Evolutionary conservation across 108 stramenopile species (phyloP).

Genomic region (Nitzschia inconspicua): DNA sequence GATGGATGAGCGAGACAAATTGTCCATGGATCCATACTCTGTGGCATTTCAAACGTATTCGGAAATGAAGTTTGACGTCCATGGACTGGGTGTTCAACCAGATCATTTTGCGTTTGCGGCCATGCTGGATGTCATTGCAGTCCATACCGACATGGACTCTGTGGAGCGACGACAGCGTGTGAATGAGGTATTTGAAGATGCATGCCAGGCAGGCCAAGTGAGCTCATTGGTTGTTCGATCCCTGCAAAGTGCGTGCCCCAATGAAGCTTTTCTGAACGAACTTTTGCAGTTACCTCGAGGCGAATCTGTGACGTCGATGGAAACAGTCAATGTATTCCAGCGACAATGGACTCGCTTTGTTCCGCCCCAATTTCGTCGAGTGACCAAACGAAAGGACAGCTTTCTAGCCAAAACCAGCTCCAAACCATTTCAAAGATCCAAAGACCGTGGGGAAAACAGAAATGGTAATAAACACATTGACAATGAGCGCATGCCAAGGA

Average conservation of each 20-base stretch:
- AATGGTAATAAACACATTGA: too few species aligned
- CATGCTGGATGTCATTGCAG: slow-evolving; percentile 33
- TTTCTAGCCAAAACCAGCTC: too few species aligned
- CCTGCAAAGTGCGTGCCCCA: slow-evolving; percentile 18
- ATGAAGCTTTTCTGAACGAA: slow-evolving; percentile 8
- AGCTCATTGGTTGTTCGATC: slow-evolving; percentile 35
- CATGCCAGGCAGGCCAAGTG: slow-evolving; percentile 35
- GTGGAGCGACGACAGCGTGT: slow-evolving; percentile 37
- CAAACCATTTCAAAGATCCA: too few species aligned
- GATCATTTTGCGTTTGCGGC: slow-evolving; percentile 43
- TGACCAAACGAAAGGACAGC: slow-evolving; percentile 1
- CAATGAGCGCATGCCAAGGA: too few species aligned
- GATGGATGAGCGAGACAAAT: slow-evolving; percentile 1
- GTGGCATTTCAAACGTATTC: slow-evolving; percentile 40
- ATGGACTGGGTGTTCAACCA: slow-evolving; percentile 22
- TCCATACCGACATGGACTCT: slow-evolving; percentile 30
- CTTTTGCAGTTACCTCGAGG: slow-evolving; percentile 10
- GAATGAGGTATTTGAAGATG: slow-evolving; percentile 38
- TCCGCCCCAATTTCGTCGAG: slow-evolving; percentile 12
- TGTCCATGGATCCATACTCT: slow-evolving; percentile 20
- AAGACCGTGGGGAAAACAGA: too few species aligned
- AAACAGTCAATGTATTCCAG: slow-evolving; percentile 22
- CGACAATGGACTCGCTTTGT: slow-evolving; percentile 25
- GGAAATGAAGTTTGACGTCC: slow-evolving; percentile 26
- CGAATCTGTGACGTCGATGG: slow-evolving; percentile 8